phyloP scores from a whole-genome alignment of 192 early-diverging fungal species.

The Rhizophagus prolifer region DNA sequence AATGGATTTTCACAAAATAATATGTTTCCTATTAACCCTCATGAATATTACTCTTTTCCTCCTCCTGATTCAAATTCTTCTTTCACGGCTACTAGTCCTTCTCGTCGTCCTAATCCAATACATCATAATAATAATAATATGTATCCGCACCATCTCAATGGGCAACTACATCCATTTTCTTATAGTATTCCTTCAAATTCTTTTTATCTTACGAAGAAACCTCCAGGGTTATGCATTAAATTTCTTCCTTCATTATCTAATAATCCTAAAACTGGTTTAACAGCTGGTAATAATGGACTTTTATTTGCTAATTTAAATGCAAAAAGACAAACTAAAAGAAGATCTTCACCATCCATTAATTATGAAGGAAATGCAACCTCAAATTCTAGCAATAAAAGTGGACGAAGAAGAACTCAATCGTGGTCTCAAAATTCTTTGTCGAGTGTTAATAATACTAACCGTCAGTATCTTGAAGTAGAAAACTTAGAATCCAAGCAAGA shows the following conservation, averaged over 20 bases:
- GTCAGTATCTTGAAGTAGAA: slow-evolving; percentile 38
- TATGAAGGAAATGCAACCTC: neutral
- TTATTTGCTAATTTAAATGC: slow-evolving; percentile 9
- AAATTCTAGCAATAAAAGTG: neutral
- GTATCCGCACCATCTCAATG: slow-evolving; percentile 2
- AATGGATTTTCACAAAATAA: slow-evolving; percentile 3
- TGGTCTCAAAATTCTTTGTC: slow-evolving; percentile 23
- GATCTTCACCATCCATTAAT: slow-evolving; percentile 2
- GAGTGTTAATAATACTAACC: neutral
- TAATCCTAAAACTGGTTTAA: slow-evolving; percentile 18
- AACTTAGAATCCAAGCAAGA: slow-evolving; percentile 34
- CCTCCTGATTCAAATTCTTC: neutral
- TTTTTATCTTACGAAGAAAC: neutral
- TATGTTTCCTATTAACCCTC: neutral
- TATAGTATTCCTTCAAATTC: neutral
- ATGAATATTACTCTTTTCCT: slow-evolving; percentile 12
- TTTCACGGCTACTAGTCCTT: neutral
- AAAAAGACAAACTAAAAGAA: slow-evolving; percentile 11
- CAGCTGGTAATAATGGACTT: neutral
- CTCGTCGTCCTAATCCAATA: slow-evolving; percentile 1
- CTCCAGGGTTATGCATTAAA: slow-evolving; percentile 21
- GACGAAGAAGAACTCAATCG: slow-evolving; percentile 15
- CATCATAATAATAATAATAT: slow-evolving; percentile 2
- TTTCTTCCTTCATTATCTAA: slow-evolving; percentile 11
- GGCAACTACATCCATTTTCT: neutral